phyloP scores from a whole-genome alignment of 2,329 filamentous ascomycete genomes.

The Lecanosticta acicola region DNA sequence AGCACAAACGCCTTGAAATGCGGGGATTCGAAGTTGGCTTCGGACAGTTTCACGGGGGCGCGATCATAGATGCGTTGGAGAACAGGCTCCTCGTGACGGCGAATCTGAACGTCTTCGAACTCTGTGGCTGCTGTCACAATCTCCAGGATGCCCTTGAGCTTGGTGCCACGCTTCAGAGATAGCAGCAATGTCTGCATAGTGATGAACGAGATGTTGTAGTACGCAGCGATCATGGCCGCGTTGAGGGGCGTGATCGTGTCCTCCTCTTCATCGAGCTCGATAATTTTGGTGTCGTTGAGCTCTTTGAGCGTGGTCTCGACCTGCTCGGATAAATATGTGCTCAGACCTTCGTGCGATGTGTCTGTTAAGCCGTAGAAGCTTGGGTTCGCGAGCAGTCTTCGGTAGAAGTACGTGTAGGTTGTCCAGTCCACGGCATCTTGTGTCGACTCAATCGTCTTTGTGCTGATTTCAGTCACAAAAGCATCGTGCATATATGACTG shows the following conservation, averaged over 20 bases:
- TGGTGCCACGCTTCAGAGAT: constrained; percentile 80
- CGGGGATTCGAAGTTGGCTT: constrained; percentile 81
- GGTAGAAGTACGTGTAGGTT: constrained; percentile 97
- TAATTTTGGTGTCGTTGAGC: constrained; percentile 85
- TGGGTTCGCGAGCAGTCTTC: constrained; percentile 86
- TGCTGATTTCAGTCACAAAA: constrained; percentile 95
- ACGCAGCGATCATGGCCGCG: constrained; percentile 94
- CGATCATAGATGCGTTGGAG: constrained; percentile 90
- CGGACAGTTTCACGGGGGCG: constrained; percentile 88
- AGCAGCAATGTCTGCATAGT: constrained; percentile 98
- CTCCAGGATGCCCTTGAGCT: constrained; percentile 93
- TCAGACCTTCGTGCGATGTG: constrained; percentile 87
- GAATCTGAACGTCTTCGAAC: constrained; percentile 90
- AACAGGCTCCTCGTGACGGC: constrained; percentile 82
- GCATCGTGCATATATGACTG: constrained; percentile 90
- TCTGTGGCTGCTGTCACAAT: constrained; percentile 96
- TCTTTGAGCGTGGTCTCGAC: constrained; percentile 91
- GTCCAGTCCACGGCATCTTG: constrained; percentile 98
- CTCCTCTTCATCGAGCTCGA: constrained; percentile 84
- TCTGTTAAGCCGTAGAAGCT: constrained; percentile 91
- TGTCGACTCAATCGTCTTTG: constrained; percentile 88
- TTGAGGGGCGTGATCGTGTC: constrained; percentile 85
- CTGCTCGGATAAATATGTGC: constrained; percentile 85
- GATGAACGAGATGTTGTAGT: constrained; percentile 99
- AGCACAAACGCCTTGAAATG: constrained; percentile 99